Evolutionary conservation across 352 stramenopile species (phyloP).

Genomic region (Globisporangium abappressorium): DNA sequence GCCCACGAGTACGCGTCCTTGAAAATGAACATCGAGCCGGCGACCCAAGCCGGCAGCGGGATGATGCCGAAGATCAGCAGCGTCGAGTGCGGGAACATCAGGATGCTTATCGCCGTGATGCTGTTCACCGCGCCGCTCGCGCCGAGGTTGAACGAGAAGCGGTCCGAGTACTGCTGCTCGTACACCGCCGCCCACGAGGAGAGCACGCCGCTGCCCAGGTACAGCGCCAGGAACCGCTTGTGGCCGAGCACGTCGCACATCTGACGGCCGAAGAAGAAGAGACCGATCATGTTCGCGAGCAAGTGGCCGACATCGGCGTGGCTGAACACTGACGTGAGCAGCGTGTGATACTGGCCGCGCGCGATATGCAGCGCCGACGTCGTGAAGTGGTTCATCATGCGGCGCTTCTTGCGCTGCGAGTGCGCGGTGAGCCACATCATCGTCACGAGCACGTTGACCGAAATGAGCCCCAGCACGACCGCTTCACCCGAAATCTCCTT

Average conservation of each 20-base stretch:
- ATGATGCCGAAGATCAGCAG: constrained; percentile 76
- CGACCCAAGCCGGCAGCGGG: constrained; percentile 72
- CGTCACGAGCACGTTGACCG: constrained; percentile 51
- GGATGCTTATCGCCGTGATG: constrained; percentile 69
- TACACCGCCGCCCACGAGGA: constrained; percentile 59
- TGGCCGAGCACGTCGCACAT: constrained; percentile 66
- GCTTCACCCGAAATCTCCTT: constrained; percentile 28
- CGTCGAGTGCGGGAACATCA: constrained; percentile 68
- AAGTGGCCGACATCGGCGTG: constrained; percentile 57
- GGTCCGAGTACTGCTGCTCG: constrained; percentile 48
- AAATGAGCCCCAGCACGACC: constrained; percentile 53
- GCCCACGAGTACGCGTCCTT: constrained; percentile 68
- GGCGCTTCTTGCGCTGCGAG: constrained; percentile 35
- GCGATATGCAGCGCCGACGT: constrained; percentile 65
- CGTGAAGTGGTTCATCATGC: constrained; percentile 76
- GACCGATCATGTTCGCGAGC: constrained; percentile 66
- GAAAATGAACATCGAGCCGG: constrained; percentile 67
- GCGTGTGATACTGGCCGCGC: constrained; percentile 66
- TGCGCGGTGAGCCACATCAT: constrained; percentile 62
- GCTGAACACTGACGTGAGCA: constrained; percentile 74
- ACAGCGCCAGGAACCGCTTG: constrained; percentile 68
- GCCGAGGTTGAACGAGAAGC: constrained; percentile 54
- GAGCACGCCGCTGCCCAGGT: constrained; percentile 66
- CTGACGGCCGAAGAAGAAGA: constrained; percentile 76
- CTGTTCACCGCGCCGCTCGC: constrained; percentile 78